A percentile compares a stretch with the other conserved stretches of the same genome.
Conservation (phyloP, 2,329 filamentous ascomycete genomes). For the Calonectria ilicicola region DNA sequence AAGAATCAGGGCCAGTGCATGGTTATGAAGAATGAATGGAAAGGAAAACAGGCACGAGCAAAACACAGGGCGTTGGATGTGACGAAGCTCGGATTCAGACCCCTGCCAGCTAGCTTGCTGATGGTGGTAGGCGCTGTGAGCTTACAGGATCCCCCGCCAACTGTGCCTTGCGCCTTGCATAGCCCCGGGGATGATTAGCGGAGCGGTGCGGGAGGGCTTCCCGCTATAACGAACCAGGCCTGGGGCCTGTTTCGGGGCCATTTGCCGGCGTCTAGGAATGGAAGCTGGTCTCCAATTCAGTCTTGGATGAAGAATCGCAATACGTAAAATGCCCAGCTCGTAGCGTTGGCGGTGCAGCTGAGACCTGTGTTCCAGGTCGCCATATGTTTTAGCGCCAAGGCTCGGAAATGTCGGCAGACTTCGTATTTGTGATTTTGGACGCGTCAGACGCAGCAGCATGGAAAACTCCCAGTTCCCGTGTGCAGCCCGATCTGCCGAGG, state of each 20-base stretch:
- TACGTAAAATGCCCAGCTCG: neutral
- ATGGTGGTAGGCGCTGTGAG: neutral
- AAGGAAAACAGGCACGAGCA: conserved; percentile 11
- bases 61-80: conserved; percentile 10
- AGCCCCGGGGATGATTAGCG: conserved; percentile 11
- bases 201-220: conserved; percentile 14
- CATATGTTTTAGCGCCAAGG: neutral
- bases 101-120: neutral
- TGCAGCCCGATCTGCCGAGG: conserved; percentile 14
- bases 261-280: neutral
- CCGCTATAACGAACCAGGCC: conserved; percentile 14
- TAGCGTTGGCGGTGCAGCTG: neutral
- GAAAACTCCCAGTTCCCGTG: neutral
- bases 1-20: conserved; percentile 14
- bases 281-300: neutral
- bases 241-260: neutral
- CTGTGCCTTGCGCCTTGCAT: conserved; percentile 22
- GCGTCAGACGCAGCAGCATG: conserved; percentile 1
- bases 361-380: neutral
- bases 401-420: neutral
- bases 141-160: conserved; percentile 7
- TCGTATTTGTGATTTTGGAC: neutral
- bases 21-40: neutral
- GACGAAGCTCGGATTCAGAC: conserved; percentile 14
- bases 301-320: neutral